Evolutionary conservation across 2,329 filamentous ascomycete species (phyloP), one percentile per base, ranked within the genome.

Genomic region (Fusarium nematophilum): DNA sequence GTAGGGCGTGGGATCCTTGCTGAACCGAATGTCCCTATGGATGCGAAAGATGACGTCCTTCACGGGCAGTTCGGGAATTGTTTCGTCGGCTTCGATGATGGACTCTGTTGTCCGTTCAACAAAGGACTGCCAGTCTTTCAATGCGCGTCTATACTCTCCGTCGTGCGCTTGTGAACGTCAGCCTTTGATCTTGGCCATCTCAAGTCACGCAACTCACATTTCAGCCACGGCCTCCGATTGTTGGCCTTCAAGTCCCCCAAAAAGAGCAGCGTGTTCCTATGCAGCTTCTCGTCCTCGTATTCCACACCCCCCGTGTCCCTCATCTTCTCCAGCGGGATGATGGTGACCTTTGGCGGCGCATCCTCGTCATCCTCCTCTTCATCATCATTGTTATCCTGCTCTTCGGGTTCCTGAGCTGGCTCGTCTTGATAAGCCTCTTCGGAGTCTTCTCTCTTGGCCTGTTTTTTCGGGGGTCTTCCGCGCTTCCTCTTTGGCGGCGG

Each of bases 41-140:
- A 97, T 95, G 57, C 93, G 88, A 73, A 94, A 96, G 40, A 92
- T 87, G 65, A 96, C 80, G 71, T 97, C 93, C 74, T 96, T 95
- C 48, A 89, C 80, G 2, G 93, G 93, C 17, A 97, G 79, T 67
- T 97, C 92, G 1, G 93, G 93, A 34, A 97, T 86, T 1, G 92
- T 96, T 50, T 90, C 86, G 72, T 97, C 93, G 31, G 83, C 81
- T 54, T 89, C 86, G 15, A 85, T 84, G 48, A 97, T 82, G 58
- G 86, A 89, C 57, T 89, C 81, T 1, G 90, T 91, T 31, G 95
- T 79, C 9, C 80, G 80, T 64, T 91, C 89, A 29, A 95, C 85
- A 69, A 93, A 97, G 2, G 86, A 85, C 40, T 91, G 86, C 83
- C 91, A 97, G 72, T 97, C 92, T 55, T 90, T 89, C 53, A 93